Evolutionary conservation across 2,329 filamentous ascomycete species (phyloP), one percentile per base, ranked within the genome.

Genomic region (Colletotrichum siamense): DNA sequence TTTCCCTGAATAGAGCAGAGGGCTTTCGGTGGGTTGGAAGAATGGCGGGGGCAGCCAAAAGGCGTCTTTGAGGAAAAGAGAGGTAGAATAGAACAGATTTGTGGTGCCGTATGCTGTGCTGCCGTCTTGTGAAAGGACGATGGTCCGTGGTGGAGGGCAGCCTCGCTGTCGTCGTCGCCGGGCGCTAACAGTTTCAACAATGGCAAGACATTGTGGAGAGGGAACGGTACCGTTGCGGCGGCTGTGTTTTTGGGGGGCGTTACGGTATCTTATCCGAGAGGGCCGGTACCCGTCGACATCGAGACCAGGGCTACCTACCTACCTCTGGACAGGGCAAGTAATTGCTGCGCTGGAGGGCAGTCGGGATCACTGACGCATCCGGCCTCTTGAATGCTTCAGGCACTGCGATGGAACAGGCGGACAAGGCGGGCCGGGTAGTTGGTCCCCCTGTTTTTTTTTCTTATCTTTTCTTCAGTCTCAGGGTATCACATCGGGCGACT

Each of bases 111-210:
- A 44, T 63, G 71, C 24, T 67, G 69, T 68, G 44, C 57, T 55
- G 44, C 44, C 39, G 57, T 72, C 57, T 49, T 44, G 70, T 73
- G 74, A 73, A 69, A 76, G 74, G 44, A 57, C 30, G 65, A 76
- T 76, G 70, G 74, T 22, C 74, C 59, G 70, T 73, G 70, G 74
- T 64, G 64, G 64, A 63, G 49, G 70, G 69, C 70, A 74, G 74
- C 64, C 70, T 74, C 59, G 64, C 49, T 22, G 59, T 63, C 57
- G 64, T 64, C 57, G 64, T 64, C 15, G 69, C 55, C 62, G 70
- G 67, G 59, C 32, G 74, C 65, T 69, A 76, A 61, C 70, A 76
- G 71, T 73, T 73, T 75, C 73, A 75, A 75, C 55, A 75, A 57
- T 63, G 9, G 44, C 65, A 68, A 74, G 74, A 76, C 74, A 74